Conservation (phyloP, 768 basidiomycete species). For the Boletus sp. region DNA sequence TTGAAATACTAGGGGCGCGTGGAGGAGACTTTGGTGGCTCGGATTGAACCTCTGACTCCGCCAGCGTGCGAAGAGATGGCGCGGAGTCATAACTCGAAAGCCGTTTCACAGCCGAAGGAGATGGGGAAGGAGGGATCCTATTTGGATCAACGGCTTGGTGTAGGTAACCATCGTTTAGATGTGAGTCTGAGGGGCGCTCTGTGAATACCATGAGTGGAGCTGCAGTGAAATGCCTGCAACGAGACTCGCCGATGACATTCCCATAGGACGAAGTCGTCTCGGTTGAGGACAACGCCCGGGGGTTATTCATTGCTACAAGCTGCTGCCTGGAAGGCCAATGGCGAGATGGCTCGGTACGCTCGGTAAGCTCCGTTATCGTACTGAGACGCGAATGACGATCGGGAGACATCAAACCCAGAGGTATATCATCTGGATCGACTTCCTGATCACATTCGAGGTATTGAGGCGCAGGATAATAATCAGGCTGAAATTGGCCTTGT, state of each 20-base stretch:
- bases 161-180: slow-evolving; percentile 4
- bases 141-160: slow-evolving; percentile 46
- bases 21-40: slow-evolving; percentile 36
- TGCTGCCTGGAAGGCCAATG: slow-evolving; percentile 44
- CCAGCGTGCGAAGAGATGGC: slow-evolving; percentile 49
- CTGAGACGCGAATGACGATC: slow-evolving; percentile 43
- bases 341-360: slow-evolving; percentile 57
- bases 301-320: slow-evolving; percentile 37
- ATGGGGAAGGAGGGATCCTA: slow-evolving; percentile 60
- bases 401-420: slow-evolving; percentile 33
- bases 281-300: slow-evolving; percentile 35
- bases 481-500: slow-evolving; percentile 41
- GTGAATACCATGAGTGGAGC: slow-evolving; percentile 5
- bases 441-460: slow-evolving; percentile 23
- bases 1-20: slow-evolving; percentile 40
- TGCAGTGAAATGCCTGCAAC: not conserved
- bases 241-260: slow-evolving; percentile 50
- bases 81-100: slow-evolving; percentile 57
- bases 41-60: slow-evolving; percentile 33
- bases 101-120: slow-evolving; percentile 60
- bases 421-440: slow-evolving; percentile 26
- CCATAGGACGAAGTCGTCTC: slow-evolving; percentile 59
- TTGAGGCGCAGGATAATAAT: slow-evolving; percentile 26
- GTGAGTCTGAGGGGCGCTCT: slow-evolving; percentile 17
- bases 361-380: slow-evolving; percentile 67